Evolutionary conservation across 2,329 filamentous ascomycete species (phyloP).

Genomic region (Pseudofabraea citricarpa): DNA sequence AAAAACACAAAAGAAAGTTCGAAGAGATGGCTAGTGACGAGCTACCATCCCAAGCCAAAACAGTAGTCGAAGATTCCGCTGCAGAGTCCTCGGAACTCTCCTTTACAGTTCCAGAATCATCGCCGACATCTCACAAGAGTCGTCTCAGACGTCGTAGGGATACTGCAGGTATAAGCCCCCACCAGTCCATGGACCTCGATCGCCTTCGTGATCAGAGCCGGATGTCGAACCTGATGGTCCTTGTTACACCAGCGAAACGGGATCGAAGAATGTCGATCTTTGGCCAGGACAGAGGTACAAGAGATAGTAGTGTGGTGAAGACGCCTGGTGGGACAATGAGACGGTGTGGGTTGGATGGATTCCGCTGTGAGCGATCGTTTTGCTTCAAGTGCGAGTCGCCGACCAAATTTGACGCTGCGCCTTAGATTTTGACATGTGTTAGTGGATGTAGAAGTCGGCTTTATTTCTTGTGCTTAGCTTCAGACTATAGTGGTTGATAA

Average conservation of each 20-base stretch:
- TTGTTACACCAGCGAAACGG: slow-evolving; percentile 7
- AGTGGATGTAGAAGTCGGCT: too few relatives aligned
- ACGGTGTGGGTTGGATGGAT: slow-evolving; percentile 51
- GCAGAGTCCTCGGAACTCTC: slow-evolving; percentile 3
- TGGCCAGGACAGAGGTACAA: not conserved
- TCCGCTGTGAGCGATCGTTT: slow-evolving; percentile 51
- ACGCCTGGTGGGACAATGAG: slow-evolving; percentile 47
- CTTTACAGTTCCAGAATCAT: not conserved
- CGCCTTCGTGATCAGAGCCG: not conserved
- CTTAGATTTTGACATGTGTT: not conserved
- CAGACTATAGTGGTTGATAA: too few relatives aligned
- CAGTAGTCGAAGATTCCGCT: slow-evolving; percentile 12
- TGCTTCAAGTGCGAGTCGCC: slow-evolving; percentile 46
- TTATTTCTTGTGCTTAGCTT: too few relatives aligned
- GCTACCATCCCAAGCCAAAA: not conserved
- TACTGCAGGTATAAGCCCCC: not conserved
- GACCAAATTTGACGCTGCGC: not conserved
- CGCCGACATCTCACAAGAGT: slow-evolving; percentile 2
- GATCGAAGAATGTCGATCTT: not conserved
- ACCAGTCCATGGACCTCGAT: not conserved
- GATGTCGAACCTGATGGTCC: not conserved
- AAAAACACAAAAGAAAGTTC: not conserved
- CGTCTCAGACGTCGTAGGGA: slow-evolving; percentile 1
- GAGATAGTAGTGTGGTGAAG: slow-evolving; percentile 22
- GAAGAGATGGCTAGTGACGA: not conserved